A percentile compares a stretch with the other conserved stretches of the same genome.
phyloP scores from a whole-genome alignment of 2,329 filamentous ascomycete genomes.

The Exophiala viscosa region DNA sequence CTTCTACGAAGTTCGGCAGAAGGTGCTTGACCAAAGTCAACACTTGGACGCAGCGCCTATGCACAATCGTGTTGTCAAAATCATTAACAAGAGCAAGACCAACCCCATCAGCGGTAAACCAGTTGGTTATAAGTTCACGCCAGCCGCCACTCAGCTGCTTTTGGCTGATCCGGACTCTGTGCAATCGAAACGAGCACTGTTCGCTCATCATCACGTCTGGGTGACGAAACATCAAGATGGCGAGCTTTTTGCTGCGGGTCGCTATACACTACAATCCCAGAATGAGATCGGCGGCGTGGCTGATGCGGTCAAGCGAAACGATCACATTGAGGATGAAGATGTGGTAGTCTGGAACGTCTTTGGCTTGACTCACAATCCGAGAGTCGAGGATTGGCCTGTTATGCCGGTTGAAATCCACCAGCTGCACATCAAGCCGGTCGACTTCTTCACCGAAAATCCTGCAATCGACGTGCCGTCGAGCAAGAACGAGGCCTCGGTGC shows the following conservation, averaged over 20 bases:
- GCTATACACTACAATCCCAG: slow-evolving; percentile 46
- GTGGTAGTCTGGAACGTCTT: slow-evolving; percentile 51
- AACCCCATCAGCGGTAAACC: slow-evolving; percentile 44
- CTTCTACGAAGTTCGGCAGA: slow-evolving; percentile 55
- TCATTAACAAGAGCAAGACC: slow-evolving; percentile 44
- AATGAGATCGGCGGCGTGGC: slow-evolving; percentile 43
- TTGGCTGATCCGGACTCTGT: slow-evolving; percentile 44
- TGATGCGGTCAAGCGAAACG: slow-evolving; percentile 43
- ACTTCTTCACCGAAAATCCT: slow-evolving; percentile 54
- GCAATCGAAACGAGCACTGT: slow-evolving; percentile 46
- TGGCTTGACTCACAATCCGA: slow-evolving; percentile 50
- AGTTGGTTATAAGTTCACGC: slow-evolving; percentile 48
- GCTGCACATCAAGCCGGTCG: slow-evolving; percentile 47
- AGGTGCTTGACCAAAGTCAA: slow-evolving; percentile 44
- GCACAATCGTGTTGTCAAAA: slow-evolving; percentile 46
- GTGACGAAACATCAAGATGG: slow-evolving; percentile 49
- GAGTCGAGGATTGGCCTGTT: slow-evolving; percentile 52
- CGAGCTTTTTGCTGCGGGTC: slow-evolving; percentile 49
- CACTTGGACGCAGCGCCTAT: slow-evolving; percentile 53
- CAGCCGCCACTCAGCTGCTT: slow-evolving; percentile 47
- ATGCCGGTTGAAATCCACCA: slow-evolving; percentile 46
- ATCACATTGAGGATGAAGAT: slow-evolving; percentile 44
- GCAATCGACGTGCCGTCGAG: slow-evolving; percentile 51
- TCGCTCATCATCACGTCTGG: slow-evolving; percentile 51
- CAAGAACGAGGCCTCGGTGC: slow-evolving; percentile 33